These are phyloP conservation scores for Dendrobium catenatum DNA, from an alignment of 106 monocot genomes.

Conservation along the genomic window DNA sequence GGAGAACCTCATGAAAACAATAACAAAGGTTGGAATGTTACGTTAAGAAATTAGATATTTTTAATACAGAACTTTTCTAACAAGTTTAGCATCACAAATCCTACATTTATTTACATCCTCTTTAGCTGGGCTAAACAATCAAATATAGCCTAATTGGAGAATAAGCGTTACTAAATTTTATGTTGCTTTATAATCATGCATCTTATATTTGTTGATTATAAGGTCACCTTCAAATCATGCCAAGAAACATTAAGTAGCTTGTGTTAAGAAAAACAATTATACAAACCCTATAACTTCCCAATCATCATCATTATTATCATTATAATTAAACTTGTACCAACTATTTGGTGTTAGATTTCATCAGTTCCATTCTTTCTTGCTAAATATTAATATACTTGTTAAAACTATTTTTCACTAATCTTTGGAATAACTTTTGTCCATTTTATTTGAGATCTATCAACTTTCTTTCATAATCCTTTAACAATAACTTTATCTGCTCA, in stretches of 20 bases:
- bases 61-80: background rate
- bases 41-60: background rate
- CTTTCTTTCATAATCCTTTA: background rate
- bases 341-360: background rate
- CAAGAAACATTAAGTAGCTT: background rate
- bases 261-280: background rate
- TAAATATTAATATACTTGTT: background rate
- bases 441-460: background rate
- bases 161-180: background rate
- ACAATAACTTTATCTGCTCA: background rate
- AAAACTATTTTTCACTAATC: background rate
- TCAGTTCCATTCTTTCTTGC: background rate
- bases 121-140: background rate
- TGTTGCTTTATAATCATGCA: background rate
- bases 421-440: background rate
- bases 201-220: background rate
- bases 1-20: background rate
- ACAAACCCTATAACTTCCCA: background rate
- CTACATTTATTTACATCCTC: background rate
- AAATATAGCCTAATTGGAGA: background rate
- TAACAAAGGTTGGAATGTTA: background rate
- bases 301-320: background rate
- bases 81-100: background rate
- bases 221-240: background rate
- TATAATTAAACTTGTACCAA: background rate